A percentile compares a stretch with the other conserved stretches of the same genome.
phyloP scores from a whole-genome alignment of 495 filamentous ascomycete species.

The Hypoxylon intermedium region DNA sequence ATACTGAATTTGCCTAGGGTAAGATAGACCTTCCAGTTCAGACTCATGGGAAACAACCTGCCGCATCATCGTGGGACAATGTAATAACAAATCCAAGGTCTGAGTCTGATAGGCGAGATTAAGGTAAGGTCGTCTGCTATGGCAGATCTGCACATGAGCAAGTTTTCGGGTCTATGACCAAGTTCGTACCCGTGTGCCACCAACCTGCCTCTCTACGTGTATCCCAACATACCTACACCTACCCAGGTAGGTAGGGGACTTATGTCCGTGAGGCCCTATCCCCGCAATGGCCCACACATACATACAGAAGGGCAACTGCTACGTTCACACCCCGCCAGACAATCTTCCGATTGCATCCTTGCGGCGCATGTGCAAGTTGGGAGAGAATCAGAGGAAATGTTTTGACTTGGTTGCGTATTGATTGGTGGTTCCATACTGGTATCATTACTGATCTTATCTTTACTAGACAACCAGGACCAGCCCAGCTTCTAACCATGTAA shows the following conservation, averaged over 20 bases:
- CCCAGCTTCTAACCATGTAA: constrained; percentile 6
- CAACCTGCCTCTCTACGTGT: constrained; percentile 12
- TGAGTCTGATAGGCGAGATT: not conserved
- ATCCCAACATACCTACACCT: constrained; percentile 6
- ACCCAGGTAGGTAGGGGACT: too few species aligned
- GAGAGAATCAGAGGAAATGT: not conserved
- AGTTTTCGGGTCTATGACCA: not conserved
- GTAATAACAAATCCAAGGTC: too few species aligned
- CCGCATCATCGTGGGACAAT: too few species aligned
- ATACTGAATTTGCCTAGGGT: too few species aligned
- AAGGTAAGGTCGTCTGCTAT: too few species aligned
- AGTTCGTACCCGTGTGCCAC: not conserved
- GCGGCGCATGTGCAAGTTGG: not conserved
- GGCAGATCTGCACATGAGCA: constrained; percentile 5
- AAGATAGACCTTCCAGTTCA: too few species aligned
- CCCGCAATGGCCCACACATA: constrained; percentile 13
- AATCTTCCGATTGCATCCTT: not conserved
- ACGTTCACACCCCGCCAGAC: constrained; percentile 9
- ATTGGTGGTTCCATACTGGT: constrained; percentile 10
- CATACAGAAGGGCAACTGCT: constrained; percentile 1
- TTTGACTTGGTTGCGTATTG: constrained; percentile 10
- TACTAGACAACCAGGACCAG: constrained; percentile 12
- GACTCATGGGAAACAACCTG: too few species aligned
- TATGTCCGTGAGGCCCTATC: constrained; percentile 10
- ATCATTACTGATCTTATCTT: not conserved